Evolutionary conservation across 768 basidiomycete species (phyloP).

Genomic region (Kwoniella shandongensis): DNA sequence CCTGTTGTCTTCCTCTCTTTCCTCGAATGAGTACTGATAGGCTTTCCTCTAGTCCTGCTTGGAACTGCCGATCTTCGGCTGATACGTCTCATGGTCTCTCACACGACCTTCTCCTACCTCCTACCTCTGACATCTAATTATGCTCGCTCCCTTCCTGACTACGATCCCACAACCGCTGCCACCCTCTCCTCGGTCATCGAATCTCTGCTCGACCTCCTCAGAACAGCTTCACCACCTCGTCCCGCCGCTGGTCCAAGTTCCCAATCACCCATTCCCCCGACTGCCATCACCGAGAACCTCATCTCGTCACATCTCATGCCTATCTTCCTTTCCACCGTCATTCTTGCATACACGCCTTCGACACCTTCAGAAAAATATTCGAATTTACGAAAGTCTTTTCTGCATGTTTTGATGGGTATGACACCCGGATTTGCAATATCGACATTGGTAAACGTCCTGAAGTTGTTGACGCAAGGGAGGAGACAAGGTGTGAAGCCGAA

Average conservation of each 20-base stretch:
- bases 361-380: slow-evolving; percentile 10
- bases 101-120: slow-evolving; percentile 21
- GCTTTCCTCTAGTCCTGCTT: slow-evolving; percentile 30
- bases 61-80: slow-evolving; percentile 37
- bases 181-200: slow-evolving; percentile 8
- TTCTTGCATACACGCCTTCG: slow-evolving; percentile 33
- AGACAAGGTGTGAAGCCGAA: slow-evolving; percentile 10
- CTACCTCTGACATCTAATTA: slow-evolving; percentile 13
- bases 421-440: slow-evolving; percentile 24
- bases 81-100: slow-evolving; percentile 21
- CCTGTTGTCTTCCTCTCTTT: neutral
- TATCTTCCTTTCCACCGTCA: slow-evolving; percentile 28
- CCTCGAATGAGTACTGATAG: neutral
- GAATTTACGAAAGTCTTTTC: slow-evolving; percentile 11
- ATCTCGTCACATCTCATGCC: slow-evolving; percentile 22
- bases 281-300: slow-evolving; percentile 28
- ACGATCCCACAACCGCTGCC: neutral
- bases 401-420: slow-evolving; percentile 11
- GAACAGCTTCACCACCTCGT: slow-evolving; percentile 14
- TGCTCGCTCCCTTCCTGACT: slow-evolving; percentile 4
- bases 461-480: slow-evolving; percentile 10
- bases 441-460: slow-evolving; percentile 21
- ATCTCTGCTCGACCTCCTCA: slow-evolving; percentile 19
- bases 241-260: slow-evolving; percentile 22
- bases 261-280: slow-evolving; percentile 19